Percentiles rank a stretch among this genome's conserved stretches.
Evolutionary conservation across 768 basidiomycete species (phyloP).

Genomic region (Rhodotorula graminis): DNA sequence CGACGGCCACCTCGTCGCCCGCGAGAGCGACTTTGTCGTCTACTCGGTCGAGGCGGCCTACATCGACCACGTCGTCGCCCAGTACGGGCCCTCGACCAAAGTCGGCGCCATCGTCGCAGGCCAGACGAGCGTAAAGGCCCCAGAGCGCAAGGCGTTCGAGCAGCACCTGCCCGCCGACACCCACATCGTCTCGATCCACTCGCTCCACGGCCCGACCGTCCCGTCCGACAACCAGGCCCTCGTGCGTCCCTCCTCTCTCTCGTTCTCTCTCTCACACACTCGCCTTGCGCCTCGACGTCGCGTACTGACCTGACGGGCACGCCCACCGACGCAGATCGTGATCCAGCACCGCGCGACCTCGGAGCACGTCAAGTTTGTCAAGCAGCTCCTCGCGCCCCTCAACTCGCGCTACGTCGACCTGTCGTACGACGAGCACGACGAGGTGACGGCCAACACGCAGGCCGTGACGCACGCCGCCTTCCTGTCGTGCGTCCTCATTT

Average conservation of each 20-base stretch:
- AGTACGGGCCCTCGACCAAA: conserved; percentile 95
- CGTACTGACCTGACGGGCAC: background rate
- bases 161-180: conserved; percentile 76
- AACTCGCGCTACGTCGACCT: conserved; percentile 82
- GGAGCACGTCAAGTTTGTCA: conserved; percentile 69
- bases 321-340: conserved; percentile 62
- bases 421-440: conserved; percentile 93
- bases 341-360: conserved; percentile 78
- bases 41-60: conserved; percentile 92
- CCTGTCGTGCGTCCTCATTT: conserved; percentile 60
- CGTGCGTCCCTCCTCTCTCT: conserved; percentile 49
- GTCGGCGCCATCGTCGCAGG: conserved; percentile 85
- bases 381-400: conserved; percentile 72
- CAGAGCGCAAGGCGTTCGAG: conserved; percentile 85
- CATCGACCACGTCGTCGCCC: conserved; percentile 72
- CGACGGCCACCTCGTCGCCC: conserved; percentile 84
- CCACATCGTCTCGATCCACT: conserved; percentile 86
- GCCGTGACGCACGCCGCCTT: conserved; percentile 98
- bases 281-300: too few relatives aligned
- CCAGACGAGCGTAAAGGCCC: conserved; percentile 94
- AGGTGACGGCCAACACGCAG: conserved; percentile 95
- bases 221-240: conserved; percentile 83
- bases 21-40: conserved; percentile 85
- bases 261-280: too few relatives aligned
- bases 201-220: conserved; percentile 86